Conservation (phyloP, 768 basidiomycete genomes). For the Mycena floridula region DNA sequence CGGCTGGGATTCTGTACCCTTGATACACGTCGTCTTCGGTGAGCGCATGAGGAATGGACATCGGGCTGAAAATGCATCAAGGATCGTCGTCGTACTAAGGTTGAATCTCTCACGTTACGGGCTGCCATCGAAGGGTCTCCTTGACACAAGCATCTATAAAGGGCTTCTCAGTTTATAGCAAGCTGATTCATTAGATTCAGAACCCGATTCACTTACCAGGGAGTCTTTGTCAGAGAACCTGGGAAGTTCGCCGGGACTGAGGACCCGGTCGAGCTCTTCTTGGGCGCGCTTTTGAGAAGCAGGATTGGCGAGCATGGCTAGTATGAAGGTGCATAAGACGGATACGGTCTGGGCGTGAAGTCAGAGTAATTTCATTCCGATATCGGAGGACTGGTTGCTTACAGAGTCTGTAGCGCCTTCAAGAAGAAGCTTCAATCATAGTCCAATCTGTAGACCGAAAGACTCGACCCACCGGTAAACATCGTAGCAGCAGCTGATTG, state of each 20-base stretch:
- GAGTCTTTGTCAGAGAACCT: conserved; percentile 8
- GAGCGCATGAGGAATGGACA: conserved; percentile 3
- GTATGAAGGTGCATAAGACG: conserved; percentile 7
- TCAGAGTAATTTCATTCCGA: background rate
- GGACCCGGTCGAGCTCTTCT: conserved; percentile 7
- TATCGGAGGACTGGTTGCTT: background rate
- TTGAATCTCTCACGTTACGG: conserved; percentile 1
- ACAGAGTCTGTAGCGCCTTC: conserved; percentile 7
- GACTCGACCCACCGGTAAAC: conserved; percentile 16
- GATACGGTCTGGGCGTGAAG: conserved; percentile 6
- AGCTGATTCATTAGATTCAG: no score
- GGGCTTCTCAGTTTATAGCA: no score
- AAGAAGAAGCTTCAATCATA: background rate
- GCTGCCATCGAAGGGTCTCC: conserved; percentile 7
- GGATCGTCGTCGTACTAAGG: background rate
- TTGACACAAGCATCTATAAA: conserved; percentile 13
- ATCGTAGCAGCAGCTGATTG: conserved; percentile 18
- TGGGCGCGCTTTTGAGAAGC: conserved; percentile 7
- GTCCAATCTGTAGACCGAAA: background rate
- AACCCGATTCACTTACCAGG: no score
- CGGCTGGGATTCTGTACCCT: background rate
- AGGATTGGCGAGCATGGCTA: conserved; percentile 8
- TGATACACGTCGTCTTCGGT: conserved; percentile 1
- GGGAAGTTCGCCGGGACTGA: conserved; percentile 10
- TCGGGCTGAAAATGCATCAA: background rate